Evolutionary conservation across 2,329 filamentous ascomycete species (phyloP).

Genomic region (Rachicladosporium sp.): DNA sequence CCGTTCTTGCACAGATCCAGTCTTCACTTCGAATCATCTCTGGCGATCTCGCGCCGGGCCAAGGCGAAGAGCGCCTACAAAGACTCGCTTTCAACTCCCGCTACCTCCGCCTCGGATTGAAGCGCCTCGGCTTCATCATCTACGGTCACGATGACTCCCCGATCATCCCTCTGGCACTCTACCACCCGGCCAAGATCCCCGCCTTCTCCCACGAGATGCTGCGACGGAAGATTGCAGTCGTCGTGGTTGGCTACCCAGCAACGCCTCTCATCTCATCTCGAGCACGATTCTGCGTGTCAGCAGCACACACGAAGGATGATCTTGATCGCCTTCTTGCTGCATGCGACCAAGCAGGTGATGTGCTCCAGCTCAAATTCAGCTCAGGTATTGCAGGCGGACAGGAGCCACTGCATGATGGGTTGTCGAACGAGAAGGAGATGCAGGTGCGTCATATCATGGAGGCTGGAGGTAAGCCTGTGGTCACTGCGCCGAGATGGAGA

Average conservation of each 20-base stretch:
- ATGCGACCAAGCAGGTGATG: constrained; percentile 84
- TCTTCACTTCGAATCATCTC: constrained; percentile 78
- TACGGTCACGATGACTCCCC: constrained; percentile 97
- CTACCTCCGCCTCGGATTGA: constrained; percentile 92
- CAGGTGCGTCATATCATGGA: constrained; percentile 44
- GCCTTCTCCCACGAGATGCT: constrained; percentile 99
- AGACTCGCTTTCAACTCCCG: constrained; percentile 96
- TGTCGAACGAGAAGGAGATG: constrained; percentile 59
- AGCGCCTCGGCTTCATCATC: constrained; percentile 91
- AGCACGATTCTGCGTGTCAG: constrained; percentile 88
- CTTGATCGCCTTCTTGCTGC: constrained; percentile 78
- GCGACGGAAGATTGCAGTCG: constrained; percentile 90
- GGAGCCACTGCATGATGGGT: constrained; percentile 59
- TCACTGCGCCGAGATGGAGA: constrained; percentile 64
- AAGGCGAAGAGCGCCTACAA: constrained; percentile 90
- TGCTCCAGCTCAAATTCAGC: constrained; percentile 93
- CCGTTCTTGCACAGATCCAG: constrained; percentile 82
- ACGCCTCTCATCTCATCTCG: constrained; percentile 91
- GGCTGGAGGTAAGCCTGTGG: constrained; percentile 34
- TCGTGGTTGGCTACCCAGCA: constrained; percentile 93
- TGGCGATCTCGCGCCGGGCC: constrained; percentile 75
- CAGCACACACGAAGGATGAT: constrained; percentile 96
- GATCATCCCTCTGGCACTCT: constrained; percentile 87
- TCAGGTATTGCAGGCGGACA: constrained; percentile 85
- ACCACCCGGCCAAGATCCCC: constrained; percentile 97